Evolutionary conservation across 805 yeast genomes (phyloP), one percentile per base, ranked within the genome.

Genomic region (Candida orba): DNA sequence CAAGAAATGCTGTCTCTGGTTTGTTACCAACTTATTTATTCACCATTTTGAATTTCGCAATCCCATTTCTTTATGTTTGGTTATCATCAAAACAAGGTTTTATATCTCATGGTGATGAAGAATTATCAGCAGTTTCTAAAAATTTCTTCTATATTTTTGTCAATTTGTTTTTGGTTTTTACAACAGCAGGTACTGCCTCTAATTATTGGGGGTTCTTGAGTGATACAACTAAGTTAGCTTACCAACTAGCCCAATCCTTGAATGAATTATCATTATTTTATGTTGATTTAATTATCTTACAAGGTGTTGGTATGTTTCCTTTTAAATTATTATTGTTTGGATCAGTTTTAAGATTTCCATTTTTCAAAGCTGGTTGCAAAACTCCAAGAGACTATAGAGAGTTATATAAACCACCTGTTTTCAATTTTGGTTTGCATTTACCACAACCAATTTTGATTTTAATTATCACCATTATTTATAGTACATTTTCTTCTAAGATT

Each of bases 61-160:
- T 90, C 53, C 99, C 99, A 2, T 90, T 81, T 57, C 68, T 91
- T 39, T 90, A 87, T 58, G 87, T 85, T 38, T 86, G 85, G 76
- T 66, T 91, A 40, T 83, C 97, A 0, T 70, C 79, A 3, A 72
- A 76, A 40, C 99, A 91, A 66, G 98, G 98, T 0, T 86, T 78
- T 54, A 81, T 95, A 0, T 88, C 97, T 6, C 82, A 84, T 54
- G 90, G 95, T 34, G 98, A 93, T 52, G 96, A 86, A 52, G 98
- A 93, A 60, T 66, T 89, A 15, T 84, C 96, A 0, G 78, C 89
- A 22, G 95, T 91, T 3, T 80, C 93, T 24, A 91, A 91, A 65
- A 93, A 93, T 67, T 91, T 90, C 66, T 90, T 93, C 60, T 93
- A 89, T 63, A 84, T 90, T 32, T 93, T 93, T 66, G 95, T 91